These are phyloP conservation scores for Gynochthodes officinalis DNA, from an alignment of 257 asterid species.

Conservation along the genomic window DNA sequence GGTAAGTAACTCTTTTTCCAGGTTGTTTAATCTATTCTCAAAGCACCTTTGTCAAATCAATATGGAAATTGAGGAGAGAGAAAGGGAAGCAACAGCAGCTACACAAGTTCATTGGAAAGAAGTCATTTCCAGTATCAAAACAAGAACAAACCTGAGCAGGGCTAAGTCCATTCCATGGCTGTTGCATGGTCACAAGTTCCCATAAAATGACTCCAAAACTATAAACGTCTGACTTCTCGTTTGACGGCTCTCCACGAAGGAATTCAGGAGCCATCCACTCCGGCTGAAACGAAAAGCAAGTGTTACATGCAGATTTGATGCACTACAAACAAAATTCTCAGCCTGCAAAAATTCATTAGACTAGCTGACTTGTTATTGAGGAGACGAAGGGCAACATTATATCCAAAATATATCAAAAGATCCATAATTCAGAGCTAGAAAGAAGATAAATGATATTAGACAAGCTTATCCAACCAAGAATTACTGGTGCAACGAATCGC, in stretches of 20 bases:
- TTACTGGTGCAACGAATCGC: background rate
- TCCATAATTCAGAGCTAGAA: background rate
- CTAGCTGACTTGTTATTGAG: slow-evolving; percentile 10
- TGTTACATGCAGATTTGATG: slow-evolving; percentile 32
- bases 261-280: slow-evolving; percentile 99
- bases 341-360: slow-evolving; percentile 25
- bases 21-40: too few relatives aligned
- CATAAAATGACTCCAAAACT: slow-evolving; percentile 92
- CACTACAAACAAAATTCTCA: slow-evolving; percentile 17
- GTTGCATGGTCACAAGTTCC: slow-evolving; percentile 94
- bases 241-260: slow-evolving; percentile 96
- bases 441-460: background rate
- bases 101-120: too few relatives aligned
- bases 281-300: slow-evolving; percentile 67
- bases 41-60: too few relatives aligned
- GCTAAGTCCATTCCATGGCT: slow-evolving; percentile 92
- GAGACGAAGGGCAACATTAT: background rate
- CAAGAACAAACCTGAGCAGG: slow-evolving; percentile 71
- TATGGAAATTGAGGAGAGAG: too few relatives aligned
- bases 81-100: too few relatives aligned
- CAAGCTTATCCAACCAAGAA: too few relatives aligned
- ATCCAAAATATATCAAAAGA: background rate
- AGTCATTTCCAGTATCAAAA: background rate
- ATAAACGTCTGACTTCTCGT: slow-evolving; percentile 90
- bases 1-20: background rate